Conservation (phyloP, 2,329 filamentous ascomycete genomes). For the Aspergillus niger region DNA sequence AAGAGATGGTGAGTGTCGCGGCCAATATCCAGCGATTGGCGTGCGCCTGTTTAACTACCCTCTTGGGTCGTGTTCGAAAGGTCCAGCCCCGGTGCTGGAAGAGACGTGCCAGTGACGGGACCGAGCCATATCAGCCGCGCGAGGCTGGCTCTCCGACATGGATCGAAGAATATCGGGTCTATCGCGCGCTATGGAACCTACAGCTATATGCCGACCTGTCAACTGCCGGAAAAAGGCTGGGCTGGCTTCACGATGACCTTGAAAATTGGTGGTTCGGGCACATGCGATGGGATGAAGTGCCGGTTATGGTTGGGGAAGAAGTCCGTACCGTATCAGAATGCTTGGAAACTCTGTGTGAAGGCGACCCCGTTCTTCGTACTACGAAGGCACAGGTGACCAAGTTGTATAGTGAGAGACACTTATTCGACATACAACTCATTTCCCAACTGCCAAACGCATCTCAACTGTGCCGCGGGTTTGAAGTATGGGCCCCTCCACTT, state of each 20-base stretch:
- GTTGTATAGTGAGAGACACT: neutral
- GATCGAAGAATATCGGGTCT: conserved; percentile 6
- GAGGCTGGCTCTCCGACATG: neutral
- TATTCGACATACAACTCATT: too few relatives aligned
- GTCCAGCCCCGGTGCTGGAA: neutral
- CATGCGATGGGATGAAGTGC: neutral
- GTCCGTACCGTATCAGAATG: neutral
- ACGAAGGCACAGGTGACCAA: neutral
- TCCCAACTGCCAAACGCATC: too few relatives aligned
- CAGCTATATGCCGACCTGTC: neutral
- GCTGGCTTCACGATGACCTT: neutral
- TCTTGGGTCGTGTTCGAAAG: neutral
- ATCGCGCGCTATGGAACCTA: conserved; percentile 1
- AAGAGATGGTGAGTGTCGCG: neutral
- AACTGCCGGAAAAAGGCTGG: neutral
- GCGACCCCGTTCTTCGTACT: neutral
- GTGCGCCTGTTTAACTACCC: neutral
- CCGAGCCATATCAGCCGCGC: neutral
- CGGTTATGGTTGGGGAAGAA: neutral
- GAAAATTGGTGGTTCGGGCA: neutral
- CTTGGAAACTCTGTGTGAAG: neutral
- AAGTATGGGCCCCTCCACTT: neutral
- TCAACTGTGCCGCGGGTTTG: neutral
- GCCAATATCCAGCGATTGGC: conserved; percentile 1
- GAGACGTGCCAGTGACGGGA: neutral